Evolutionary conservation across 495 filamentous ascomycete species (phyloP).

Genomic region (Oidiodendron maius): DNA sequence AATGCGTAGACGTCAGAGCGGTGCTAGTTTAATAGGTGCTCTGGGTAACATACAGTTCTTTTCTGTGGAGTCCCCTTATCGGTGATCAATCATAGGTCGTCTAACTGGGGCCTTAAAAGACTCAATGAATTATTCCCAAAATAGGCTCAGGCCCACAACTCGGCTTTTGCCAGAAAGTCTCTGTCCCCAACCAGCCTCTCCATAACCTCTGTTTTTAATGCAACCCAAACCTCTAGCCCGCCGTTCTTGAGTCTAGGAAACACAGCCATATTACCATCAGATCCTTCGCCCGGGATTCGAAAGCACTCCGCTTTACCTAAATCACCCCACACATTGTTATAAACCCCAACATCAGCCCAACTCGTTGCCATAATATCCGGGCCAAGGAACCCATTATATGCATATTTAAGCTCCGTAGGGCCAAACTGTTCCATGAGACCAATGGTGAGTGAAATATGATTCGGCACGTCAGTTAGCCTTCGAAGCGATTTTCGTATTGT

Average conservation of each 20-base stretch:
- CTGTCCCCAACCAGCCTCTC: slow-evolving; percentile 4
- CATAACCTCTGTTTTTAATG: slow-evolving; percentile 7
- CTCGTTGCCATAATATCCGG: slow-evolving; percentile 1
- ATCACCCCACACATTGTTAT: not conserved
- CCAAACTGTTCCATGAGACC: slow-evolving; percentile 4
- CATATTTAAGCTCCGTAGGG: slow-evolving; percentile 9
- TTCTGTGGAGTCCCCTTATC: too few relatives aligned
- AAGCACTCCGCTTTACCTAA: slow-evolving; percentile 8
- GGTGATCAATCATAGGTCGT: too few relatives aligned
- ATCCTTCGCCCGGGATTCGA: slow-evolving; percentile 4
- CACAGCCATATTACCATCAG: slow-evolving; percentile 10
- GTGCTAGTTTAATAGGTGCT: too few relatives aligned
- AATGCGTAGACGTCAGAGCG: too few relatives aligned
- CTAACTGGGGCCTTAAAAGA: too few relatives aligned
- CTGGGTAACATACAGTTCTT: too few relatives aligned
- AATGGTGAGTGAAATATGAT: slow-evolving; percentile 7
- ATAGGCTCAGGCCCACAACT: slow-evolving; percentile 3
- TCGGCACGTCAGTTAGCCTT: not conserved
- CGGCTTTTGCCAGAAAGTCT: slow-evolving; percentile 2
- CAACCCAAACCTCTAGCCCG: slow-evolving; percentile 9
- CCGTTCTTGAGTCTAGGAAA: slow-evolving; percentile 8
- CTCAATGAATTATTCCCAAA: too few relatives aligned
- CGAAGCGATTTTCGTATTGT: slow-evolving; percentile 5
- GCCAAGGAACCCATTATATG: slow-evolving; percentile 4
- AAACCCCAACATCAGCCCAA: slow-evolving; percentile 8